These are phyloP conservation scores for Exserohilum turcica DNA, from an alignment of 2,329 filamentous ascomycete species.

Conservation along the genomic window DNA sequence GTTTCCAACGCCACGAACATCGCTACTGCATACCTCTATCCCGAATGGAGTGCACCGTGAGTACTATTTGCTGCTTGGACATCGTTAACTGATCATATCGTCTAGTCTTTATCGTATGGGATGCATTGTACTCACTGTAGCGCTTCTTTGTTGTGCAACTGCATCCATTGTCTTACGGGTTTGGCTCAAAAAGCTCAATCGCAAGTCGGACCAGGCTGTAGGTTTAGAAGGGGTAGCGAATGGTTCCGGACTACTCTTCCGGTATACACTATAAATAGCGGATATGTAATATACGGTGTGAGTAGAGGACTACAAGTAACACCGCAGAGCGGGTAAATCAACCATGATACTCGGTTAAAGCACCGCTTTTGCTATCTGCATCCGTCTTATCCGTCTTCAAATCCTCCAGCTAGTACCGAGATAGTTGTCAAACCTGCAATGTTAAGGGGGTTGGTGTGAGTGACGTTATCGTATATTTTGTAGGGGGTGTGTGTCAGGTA, in stretches of 20 bases:
- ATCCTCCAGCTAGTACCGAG: not conserved
- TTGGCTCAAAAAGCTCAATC: constrained; percentile 25
- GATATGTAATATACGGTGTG: not conserved
- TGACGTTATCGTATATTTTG: no score
- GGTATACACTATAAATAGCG: constrained; percentile 11
- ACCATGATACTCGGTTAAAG: not conserved
- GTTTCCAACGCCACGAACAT: constrained; percentile 44
- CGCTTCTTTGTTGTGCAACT: constrained; percentile 20
- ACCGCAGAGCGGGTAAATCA: not conserved
- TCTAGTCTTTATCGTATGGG: constrained; percentile 27
- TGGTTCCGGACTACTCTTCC: constrained; percentile 18
- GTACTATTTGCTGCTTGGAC: not conserved
- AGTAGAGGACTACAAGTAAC: no score
- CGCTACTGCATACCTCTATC: constrained; percentile 38
- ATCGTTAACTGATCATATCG: accelerated
- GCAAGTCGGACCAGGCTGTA: constrained; percentile 14
- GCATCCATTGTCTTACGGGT: constrained; percentile 21
- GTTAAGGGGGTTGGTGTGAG: not conserved
- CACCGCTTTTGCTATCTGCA: not conserved
- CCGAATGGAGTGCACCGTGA: constrained; percentile 24
- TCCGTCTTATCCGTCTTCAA: not conserved
- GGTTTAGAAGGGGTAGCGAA: constrained; percentile 23
- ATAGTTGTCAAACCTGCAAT: not conserved
- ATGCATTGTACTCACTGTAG: constrained; percentile 27
- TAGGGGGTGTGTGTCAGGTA: not conserved